Evolutionary conservation across 2,329 filamentous ascomycete genomes (phyloP).

Genomic region (Trichoderma gracile): DNA sequence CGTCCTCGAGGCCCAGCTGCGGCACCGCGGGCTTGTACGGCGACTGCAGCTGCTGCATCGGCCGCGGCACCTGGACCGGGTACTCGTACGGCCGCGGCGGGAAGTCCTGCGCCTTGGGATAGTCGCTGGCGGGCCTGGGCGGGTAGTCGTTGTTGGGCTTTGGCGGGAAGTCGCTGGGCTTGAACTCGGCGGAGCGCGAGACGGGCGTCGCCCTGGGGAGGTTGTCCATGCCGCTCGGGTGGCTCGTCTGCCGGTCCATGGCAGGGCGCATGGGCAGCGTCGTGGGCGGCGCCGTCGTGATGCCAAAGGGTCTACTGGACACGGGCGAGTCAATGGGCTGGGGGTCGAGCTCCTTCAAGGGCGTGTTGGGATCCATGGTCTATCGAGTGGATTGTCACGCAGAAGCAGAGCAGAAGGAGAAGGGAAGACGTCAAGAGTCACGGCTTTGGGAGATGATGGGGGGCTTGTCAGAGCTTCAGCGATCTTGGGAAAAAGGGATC

Average conservation of each 20-base stretch:
- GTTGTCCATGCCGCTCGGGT: slow-evolving; percentile 29
- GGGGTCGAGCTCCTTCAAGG: slow-evolving; percentile 18
- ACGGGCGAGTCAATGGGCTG: slow-evolving; percentile 22
- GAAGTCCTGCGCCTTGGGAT: slow-evolving; percentile 15
- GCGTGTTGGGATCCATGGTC: slow-evolving; percentile 21
- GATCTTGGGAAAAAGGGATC: neutral
- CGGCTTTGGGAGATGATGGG: neutral
- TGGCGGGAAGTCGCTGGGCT: slow-evolving; percentile 17
- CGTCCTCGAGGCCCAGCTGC: slow-evolving; percentile 32
- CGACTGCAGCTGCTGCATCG: slow-evolving; percentile 22
- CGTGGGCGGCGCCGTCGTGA: slow-evolving; percentile 4
- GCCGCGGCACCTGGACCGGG: neutral
- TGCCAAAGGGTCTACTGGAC: slow-evolving; percentile 10
- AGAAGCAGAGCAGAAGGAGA: neutral
- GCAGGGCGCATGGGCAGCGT: slow-evolving; percentile 30
- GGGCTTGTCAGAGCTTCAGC: neutral
- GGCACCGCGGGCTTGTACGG: slow-evolving; percentile 15
- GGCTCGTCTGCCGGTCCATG: slow-evolving; percentile 31
- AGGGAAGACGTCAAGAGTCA: neutral
- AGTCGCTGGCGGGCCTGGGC: neutral
- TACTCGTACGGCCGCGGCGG: slow-evolving; percentile 21
- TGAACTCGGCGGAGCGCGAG: slow-evolving; percentile 25
- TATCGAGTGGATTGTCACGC: no score
- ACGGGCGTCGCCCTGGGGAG: slow-evolving; percentile 23
- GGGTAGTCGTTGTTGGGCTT: slow-evolving; percentile 1